Evolutionary conservation across 306 rosid species (phyloP), one percentile per base, ranked within the genome.

Genomic region (Ormosia emarginata): DNA sequence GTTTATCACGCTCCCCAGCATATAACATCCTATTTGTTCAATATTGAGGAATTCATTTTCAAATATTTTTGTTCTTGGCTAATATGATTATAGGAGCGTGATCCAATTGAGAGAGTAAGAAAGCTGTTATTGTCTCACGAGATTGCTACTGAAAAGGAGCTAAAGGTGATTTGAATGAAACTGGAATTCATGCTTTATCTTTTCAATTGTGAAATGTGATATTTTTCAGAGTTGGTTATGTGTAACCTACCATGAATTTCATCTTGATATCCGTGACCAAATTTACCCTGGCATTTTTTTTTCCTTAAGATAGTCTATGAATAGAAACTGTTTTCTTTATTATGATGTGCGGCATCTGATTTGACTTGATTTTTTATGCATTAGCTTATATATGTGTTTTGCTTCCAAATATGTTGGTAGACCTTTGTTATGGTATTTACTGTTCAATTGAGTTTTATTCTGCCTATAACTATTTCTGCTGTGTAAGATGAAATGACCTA

Each of bases 31-130:
- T 15, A 59, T 40, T 43, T 36, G 14, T 69, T 44, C 55, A 52
- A 70, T 63, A 36, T 36, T 17, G 33, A 50, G 13, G 59, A 56
- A 29, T 71, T 80, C 33, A 6, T 53, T 12, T 77, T 74, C 63
- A 75, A 44, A 12, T 34, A 6, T 14, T 69, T 70, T 18, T 76
- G n/a, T 34, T 57, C 24, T 81, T 73, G 82, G 37, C 24, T 73
- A 67, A 62, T 80, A 8, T 70, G 68, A 82, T 85, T 80, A 44
- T 81, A 96, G 99, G 99, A 96, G 87, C 98, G 98, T 72, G 99
- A 96, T 86, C 97, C 98, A 40, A 30, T 96, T 87, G 99, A 96
- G 88, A 93, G 98, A 85, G 83, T 96, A 39, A 88, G 94, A 75
- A 96, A 92, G 91, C 90, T 96, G 84, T 43, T 96, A 36, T 64